These are phyloP conservation scores for Limnomonas spitsbergensis DNA, from an alignment of 139 green algal genomes.

Conservation along the genomic window DNA sequence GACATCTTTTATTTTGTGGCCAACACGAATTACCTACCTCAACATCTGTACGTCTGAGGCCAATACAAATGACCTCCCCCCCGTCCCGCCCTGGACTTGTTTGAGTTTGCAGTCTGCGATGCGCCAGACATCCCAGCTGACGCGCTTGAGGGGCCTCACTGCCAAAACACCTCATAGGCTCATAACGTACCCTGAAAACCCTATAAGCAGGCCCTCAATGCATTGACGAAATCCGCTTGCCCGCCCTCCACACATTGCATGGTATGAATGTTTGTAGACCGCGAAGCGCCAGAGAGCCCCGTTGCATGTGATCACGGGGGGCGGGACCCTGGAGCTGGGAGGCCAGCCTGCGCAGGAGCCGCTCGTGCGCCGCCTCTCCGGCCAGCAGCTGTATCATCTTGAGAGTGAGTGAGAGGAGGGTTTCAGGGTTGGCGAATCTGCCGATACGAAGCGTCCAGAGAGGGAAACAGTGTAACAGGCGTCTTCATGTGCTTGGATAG, in stretches of 20 bases:
- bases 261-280: background rate
- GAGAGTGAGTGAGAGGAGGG: background rate
- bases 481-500: no score
- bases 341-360: background rate
- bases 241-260: background rate
- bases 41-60: no score
- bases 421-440: background rate
- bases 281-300: background rate
- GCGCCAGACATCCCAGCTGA: no score
- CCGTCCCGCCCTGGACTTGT: no score
- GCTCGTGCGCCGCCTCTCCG: background rate
- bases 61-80: no score
- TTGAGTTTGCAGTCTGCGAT: no score
- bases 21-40: no score
- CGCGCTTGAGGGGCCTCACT: no score
- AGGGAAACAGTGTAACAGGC: no score
- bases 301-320: background rate
- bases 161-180: no score
- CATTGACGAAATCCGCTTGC: background rate
- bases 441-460: background rate
- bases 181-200: no score
- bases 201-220: background rate
- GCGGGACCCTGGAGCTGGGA: background rate
- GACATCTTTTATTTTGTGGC: no score
- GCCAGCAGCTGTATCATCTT: conserved; percentile 3